These are phyloP conservation scores for Vicia sativa DNA, from an alignment of 306 rosid genomes.

Conservation along the genomic window DNA sequence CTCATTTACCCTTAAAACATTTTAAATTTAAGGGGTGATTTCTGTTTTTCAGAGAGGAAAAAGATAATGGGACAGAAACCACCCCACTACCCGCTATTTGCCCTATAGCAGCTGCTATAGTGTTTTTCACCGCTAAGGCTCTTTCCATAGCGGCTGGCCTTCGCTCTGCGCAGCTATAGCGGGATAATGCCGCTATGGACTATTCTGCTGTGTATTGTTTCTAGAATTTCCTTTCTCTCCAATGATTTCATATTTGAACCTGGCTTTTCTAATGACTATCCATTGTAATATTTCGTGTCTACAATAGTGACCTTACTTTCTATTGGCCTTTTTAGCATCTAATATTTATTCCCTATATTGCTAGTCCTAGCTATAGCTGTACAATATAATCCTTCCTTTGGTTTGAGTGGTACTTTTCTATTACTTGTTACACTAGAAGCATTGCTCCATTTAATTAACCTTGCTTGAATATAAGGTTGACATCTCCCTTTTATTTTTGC, in stretches of 20 bases:
- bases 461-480: conserved; percentile 7
- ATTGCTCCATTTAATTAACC: neutral
- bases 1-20: too few species aligned
- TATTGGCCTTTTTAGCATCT: neutral
- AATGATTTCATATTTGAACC: neutral
- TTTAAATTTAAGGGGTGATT: too few species aligned
- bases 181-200: too few species aligned
- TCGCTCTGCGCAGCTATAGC: too few species aligned
- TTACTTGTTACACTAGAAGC: conserved; percentile 1
- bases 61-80: too few species aligned
- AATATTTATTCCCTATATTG: neutral
- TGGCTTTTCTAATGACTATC: neutral
- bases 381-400: neutral
- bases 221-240: neutral
- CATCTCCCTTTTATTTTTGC: neutral
- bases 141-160: too few species aligned
- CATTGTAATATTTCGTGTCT: neutral
- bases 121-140: too few species aligned
- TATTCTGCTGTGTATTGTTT: neutral
- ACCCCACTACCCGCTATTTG: too few species aligned
- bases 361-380: conserved; percentile 11
- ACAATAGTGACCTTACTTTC: neutral
- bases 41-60: too few species aligned
- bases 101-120: too few species aligned
- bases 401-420: conserved; percentile 1